Conservation (phyloP, 352 stramenopile genomes). For the Globisporangium radiosum region DNA sequence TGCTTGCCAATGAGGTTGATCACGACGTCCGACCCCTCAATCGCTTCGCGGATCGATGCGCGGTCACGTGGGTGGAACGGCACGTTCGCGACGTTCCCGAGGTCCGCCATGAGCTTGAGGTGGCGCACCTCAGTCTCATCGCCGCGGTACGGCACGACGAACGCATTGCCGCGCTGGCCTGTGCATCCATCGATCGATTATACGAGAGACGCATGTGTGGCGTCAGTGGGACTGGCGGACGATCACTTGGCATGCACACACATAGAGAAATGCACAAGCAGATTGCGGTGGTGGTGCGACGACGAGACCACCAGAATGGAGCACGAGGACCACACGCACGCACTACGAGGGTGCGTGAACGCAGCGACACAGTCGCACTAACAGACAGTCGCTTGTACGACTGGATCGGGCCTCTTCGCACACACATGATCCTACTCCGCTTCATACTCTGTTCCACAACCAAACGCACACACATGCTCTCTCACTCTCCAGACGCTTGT, state of each 20-base stretch:
- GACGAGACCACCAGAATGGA: slow-evolving; percentile 7
- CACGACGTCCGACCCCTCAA: slow-evolving; percentile 92
- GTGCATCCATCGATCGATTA: background rate
- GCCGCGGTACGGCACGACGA: slow-evolving; percentile 88
- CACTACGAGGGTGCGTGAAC: background rate
- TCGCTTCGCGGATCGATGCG: slow-evolving; percentile 89
- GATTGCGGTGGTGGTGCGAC: background rate
- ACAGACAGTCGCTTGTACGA: no score
- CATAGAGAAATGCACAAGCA: no score
- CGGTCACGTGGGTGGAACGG: slow-evolving; percentile 87
- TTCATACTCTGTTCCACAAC: no score
- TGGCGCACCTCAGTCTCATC: slow-evolving; percentile 93
- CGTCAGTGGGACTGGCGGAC: no score
- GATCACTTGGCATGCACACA: no score
- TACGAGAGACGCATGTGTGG: no score
- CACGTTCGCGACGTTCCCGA: slow-evolving; percentile 84
- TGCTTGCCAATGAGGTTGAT: slow-evolving; percentile 98
- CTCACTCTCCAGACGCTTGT: background rate
- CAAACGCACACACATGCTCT: no score
- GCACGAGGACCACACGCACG: background rate
- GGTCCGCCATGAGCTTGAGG: slow-evolving; percentile 91
- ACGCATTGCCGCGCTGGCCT: slow-evolving; percentile 73
- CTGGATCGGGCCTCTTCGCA: no score
- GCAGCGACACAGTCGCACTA: no score
- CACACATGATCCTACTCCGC: no score